Conservation (phyloP, 495 filamentous ascomycete species). For the Pyrenula aspistea region DNA sequence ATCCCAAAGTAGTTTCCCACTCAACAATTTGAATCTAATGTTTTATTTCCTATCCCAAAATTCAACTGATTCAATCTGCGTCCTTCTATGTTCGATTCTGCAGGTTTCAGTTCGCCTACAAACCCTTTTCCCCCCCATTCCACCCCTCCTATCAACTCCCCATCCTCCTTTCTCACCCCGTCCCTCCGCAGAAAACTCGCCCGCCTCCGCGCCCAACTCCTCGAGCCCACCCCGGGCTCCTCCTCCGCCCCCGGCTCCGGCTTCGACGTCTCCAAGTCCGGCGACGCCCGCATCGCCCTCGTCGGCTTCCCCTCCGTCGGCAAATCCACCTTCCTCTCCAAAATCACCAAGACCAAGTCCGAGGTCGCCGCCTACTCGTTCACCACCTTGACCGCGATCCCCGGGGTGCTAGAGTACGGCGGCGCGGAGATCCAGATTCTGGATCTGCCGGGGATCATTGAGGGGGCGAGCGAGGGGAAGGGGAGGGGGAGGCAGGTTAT, state of each 20-base stretch:
- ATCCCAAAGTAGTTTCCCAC: too few relatives aligned
- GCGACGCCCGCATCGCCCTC: conserved; percentile 92
- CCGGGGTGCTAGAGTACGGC: conserved; percentile 94
- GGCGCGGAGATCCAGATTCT: conserved; percentile 98
- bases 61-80: background rate
- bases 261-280: conserved; percentile 95
- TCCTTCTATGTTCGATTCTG: background rate
- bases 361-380: conserved; percentile 96
- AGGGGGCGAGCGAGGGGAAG: conserved; percentile 93
- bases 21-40: too few relatives aligned
- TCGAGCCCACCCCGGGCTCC: conserved; percentile 78
- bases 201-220: conserved; percentile 83
- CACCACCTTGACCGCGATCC: conserved; percentile 95
- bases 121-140: conserved; percentile 6
- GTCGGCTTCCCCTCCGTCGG: conserved; percentile 98
- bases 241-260: conserved; percentile 61
- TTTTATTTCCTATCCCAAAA: background rate
- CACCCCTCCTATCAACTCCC: conserved; percentile 2
- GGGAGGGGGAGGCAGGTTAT: conserved; percentile 95
- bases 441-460: conserved; percentile 97
- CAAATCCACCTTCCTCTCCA: conserved; percentile 97
- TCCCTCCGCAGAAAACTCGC: conserved; percentile 68
- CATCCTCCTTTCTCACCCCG: background rate
- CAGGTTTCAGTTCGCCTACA: too few relatives aligned
- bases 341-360: conserved; percentile 97